Evolutionary conservation across 106 monocot species (phyloP).

Genomic region (Dendrobium catenatum): DNA sequence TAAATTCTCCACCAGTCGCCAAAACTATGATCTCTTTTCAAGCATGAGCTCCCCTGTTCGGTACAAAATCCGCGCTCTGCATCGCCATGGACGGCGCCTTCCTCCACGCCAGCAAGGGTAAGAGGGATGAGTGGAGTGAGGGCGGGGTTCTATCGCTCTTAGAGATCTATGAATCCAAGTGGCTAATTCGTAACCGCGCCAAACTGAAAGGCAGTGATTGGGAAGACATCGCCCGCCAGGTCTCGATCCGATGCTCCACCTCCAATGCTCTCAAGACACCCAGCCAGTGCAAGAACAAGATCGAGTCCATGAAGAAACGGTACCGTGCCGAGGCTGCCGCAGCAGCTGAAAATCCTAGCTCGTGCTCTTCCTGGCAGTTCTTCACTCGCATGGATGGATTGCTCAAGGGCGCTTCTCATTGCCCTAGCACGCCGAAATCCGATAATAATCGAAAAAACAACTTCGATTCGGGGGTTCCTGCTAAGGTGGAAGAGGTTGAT

Average conservation of each 20-base stretch:
- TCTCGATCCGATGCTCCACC: conserved; percentile 29
- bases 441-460: background rate
- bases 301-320: conserved; percentile 91
- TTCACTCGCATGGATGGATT: conserved; percentile 44
- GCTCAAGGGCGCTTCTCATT: conserved; percentile 27
- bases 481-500: conserved; percentile 19
- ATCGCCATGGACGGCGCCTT: background rate
- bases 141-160: conserved; percentile 46
- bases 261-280: conserved; percentile 46
- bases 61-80: background rate
- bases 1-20: background rate
- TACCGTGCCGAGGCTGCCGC: conserved; percentile 56
- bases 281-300: conserved; percentile 94
- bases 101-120: conserved; percentile 11
- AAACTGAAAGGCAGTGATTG: conserved; percentile 83
- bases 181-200: conserved; percentile 64
- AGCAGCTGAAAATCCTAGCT: background rate
- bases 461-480: conserved; percentile 3
- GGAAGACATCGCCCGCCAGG: conserved; percentile 65
- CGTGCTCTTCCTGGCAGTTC: conserved; percentile 57
- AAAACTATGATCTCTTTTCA: background rate
- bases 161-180: conserved; percentile 69
- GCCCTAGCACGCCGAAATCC: conserved; percentile 5
- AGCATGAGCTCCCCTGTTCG: background rate
- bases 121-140: conserved; percentile 71